These are phyloP conservation scores for Candolleomyces aberdarensis DNA, from an alignment of 768 basidiomycete genomes.

Conservation along the genomic window DNA sequence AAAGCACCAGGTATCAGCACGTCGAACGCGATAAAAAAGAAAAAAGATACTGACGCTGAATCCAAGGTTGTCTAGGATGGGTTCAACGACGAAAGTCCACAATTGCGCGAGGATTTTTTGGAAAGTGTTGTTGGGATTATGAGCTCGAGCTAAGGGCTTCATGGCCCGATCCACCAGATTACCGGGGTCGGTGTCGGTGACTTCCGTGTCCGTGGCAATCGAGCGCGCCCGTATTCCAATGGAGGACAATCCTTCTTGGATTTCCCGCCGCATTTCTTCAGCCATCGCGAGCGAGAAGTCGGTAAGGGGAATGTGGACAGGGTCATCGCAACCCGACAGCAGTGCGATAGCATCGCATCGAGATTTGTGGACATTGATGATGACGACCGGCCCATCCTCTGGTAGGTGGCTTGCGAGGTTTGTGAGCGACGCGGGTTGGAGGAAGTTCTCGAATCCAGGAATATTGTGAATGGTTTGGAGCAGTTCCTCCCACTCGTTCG, in stretches of 20 bases:
- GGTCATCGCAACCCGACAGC: background rate
- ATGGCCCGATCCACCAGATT: background rate
- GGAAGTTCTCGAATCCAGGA: conserved; percentile 19
- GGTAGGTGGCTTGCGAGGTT: conserved; percentile 9
- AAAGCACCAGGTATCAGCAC: background rate
- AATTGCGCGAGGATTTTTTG: background rate
- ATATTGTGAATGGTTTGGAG: conserved; percentile 10
- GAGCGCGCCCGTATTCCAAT: background rate
- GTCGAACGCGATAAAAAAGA: too few relatives aligned
- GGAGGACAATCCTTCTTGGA: background rate
- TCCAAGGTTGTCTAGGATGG: conserved; percentile 7
- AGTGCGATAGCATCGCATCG: conserved; percentile 1
- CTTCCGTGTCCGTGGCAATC: background rate
- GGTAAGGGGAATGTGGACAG: background rate
- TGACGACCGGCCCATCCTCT: conserved; percentile 4
- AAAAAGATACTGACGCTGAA: conserved; percentile 1
- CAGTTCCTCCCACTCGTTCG: conserved; percentile 17
- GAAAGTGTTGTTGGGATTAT: too few relatives aligned
- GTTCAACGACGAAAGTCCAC: conserved; percentile 1
- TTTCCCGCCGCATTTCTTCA: background rate
- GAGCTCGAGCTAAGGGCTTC: background rate
- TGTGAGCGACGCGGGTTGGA: conserved; percentile 10
- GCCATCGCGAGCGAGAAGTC: background rate
- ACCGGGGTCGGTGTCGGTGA: background rate
- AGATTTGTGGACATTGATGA: background rate